Percentiles rank a stretch among this genome's conserved stretches.
phyloP scores from a whole-genome alignment of 139 green algal genomes.

The Zygnema cylindricum region DNA sequence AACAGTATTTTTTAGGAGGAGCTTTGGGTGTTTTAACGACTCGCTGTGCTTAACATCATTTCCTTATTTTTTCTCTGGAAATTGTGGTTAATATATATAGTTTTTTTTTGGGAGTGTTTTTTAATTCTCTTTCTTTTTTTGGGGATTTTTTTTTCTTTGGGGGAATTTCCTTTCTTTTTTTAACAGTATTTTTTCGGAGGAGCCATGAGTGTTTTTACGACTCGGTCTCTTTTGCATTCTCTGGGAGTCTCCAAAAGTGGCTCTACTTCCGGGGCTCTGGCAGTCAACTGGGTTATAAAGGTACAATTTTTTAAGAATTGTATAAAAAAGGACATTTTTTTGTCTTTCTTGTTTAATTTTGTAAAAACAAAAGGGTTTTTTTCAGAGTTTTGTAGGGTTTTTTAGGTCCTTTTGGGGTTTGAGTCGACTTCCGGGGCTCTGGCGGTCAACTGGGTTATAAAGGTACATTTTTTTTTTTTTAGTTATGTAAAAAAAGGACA shows the following conservation, averaged over 20 bases:
- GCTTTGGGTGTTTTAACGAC: no score
- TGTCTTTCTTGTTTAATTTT: not conserved
- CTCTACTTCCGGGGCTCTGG: slow-evolving; percentile 70
- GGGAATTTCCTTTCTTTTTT: no score
- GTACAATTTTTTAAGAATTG: not conserved
- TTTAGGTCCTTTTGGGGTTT: not conserved
- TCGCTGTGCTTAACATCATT: no score
- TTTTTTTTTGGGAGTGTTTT: no score
- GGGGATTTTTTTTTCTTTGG: no score
- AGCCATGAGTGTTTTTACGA: slow-evolving; percentile 74
- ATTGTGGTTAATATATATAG: no score
- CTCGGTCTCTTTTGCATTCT: slow-evolving; percentile 72
- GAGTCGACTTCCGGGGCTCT: not conserved
- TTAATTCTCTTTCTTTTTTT: no score
- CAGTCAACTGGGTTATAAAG: slow-evolving; percentile 90
- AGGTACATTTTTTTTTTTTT: not conserved
- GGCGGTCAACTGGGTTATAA: no score
- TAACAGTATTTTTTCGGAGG: slow-evolving; percentile 87
- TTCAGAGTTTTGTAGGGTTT: not conserved
- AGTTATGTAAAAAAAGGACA: no score
- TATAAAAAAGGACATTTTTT: not conserved
- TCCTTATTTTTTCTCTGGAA: no score
- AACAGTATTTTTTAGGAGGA: slow-evolving; percentile 86
- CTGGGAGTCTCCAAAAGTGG: slow-evolving; percentile 71
- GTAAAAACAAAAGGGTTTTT: not conserved